Evolutionary conservation across 2,329 filamentous ascomycete genomes (phyloP).

Genomic region (Calonectria pseudoturangicola): DNA sequence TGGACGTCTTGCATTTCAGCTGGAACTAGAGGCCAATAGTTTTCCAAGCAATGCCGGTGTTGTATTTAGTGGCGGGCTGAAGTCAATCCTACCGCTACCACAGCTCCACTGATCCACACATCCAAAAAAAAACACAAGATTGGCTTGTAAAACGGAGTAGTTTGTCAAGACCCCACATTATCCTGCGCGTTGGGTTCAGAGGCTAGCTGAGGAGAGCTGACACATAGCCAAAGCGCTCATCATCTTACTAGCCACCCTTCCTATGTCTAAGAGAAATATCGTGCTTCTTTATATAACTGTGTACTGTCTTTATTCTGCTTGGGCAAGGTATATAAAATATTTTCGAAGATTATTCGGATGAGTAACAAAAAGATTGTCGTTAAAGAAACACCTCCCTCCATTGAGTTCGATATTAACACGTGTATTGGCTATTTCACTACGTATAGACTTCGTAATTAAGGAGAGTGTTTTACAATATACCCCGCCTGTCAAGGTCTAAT

Average conservation of each 20-base stretch:
- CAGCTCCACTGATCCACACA: not conserved
- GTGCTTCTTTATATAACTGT: too few relatives aligned
- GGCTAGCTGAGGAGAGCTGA: not conserved
- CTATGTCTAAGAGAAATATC: too few relatives aligned
- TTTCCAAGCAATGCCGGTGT: not conserved
- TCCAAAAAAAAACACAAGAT: not conserved
- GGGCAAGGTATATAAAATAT: too few relatives aligned
- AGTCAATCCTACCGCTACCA: not conserved
- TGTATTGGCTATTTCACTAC: too few relatives aligned
- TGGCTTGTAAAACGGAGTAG: not conserved
- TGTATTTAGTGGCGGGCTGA: not conserved
- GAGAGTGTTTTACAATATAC: too few relatives aligned
- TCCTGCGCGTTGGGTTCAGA: not conserved
- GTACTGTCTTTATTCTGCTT: too few relatives aligned
- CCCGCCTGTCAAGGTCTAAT: too few relatives aligned
- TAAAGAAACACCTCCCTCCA: too few relatives aligned
- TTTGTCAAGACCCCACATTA: not conserved
- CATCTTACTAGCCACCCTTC: not conserved
- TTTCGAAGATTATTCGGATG: too few relatives aligned
- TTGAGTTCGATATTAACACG: too few relatives aligned
- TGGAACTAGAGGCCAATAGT: not conserved
- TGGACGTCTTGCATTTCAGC: constrained; percentile 1
- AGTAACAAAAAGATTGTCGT: too few relatives aligned
- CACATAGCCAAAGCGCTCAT: not conserved
- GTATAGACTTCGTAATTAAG: too few relatives aligned